phyloP scores from a whole-genome alignment of 1,139 yeast species.

The Kurtzmaniella quercitrusa region DNA sequence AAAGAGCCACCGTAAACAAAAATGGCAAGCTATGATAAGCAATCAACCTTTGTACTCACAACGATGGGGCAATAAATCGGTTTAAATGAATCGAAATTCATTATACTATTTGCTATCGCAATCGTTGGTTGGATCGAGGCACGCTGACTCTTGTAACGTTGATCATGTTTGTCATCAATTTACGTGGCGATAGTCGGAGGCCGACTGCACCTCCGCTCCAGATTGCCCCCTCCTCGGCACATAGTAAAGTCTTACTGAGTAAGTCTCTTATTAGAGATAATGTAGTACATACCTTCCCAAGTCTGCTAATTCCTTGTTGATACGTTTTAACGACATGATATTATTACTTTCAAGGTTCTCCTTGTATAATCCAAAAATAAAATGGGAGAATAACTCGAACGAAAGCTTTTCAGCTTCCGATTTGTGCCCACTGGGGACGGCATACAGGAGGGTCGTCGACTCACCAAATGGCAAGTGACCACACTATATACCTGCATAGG shows the following conservation, averaged over 20 bases:
- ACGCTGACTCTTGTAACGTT: no score
- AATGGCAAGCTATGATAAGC: neutral
- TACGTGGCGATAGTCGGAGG: neutral
- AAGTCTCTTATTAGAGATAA: no score
- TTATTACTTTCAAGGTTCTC: neutral
- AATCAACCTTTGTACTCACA: no score
- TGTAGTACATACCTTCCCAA: slow-evolving; percentile 74
- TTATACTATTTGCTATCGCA: no score
- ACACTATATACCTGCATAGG: neutral
- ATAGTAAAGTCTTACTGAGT: no score
- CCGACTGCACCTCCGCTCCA: no score
- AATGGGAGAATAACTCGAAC: neutral
- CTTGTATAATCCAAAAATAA: neutral
- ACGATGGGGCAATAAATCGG: no score
- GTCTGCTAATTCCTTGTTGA: slow-evolving; percentile 91
- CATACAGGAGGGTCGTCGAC: neutral
- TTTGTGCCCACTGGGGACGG: neutral
- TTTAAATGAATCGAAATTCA: no score
- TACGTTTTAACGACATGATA: slow-evolving; percentile 86
- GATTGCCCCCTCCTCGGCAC: no score
- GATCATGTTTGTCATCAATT: no score
- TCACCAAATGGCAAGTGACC: neutral
- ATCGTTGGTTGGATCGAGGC: no score
- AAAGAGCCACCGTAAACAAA: neutral
- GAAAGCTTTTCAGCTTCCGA: slow-evolving; percentile 1